Evolutionary conservation across 2,329 filamentous ascomycete genomes (phyloP).

Genomic region (Colletotrichum noveboracense): DNA sequence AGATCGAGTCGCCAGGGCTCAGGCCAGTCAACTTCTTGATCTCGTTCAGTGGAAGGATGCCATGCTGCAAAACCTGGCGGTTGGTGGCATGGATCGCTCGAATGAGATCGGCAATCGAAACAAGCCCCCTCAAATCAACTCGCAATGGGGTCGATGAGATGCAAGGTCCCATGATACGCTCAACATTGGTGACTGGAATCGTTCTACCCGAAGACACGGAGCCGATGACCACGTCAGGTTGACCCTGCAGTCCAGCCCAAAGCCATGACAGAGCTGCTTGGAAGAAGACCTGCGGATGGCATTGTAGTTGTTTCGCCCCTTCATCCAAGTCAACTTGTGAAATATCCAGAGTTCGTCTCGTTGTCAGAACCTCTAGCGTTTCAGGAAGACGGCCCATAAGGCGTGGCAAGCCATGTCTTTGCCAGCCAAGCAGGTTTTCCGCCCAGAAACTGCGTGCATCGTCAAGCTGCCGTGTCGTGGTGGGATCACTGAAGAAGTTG

Average conservation of each 20-base stretch:
- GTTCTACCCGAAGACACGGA: constrained; percentile 84
- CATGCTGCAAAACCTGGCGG: constrained; percentile 68
- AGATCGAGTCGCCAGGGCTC: constrained; percentile 63
- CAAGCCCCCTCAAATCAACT: constrained; percentile 58
- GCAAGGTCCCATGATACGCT: constrained; percentile 79
- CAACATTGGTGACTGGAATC: constrained; percentile 71
- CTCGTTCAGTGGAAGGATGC: constrained; percentile 67
- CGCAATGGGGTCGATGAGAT: constrained; percentile 78
- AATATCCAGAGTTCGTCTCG: constrained; percentile 35
- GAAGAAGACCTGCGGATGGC: constrained; percentile 75
- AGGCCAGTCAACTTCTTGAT: constrained; percentile 68
- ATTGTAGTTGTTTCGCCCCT: constrained; percentile 43
- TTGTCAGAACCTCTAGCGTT: constrained; percentile 29
- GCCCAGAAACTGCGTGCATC: constrained; percentile 71
- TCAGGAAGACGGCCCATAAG: constrained; percentile 30
- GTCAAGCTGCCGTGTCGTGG: constrained; percentile 35
- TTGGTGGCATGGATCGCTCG: constrained; percentile 69
- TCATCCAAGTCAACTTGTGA: constrained; percentile 36
- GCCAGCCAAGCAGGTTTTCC: constrained; percentile 63
- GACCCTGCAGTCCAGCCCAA: constrained; percentile 68
- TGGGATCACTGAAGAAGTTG: constrained; percentile 45
- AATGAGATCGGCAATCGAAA: constrained; percentile 65
- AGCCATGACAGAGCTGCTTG: constrained; percentile 74
- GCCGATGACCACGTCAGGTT: constrained; percentile 73
- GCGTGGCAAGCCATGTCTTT: constrained; percentile 59